phyloP scores from a whole-genome alignment of 1,284 basidiomycete species.

The Coniophora puteana region DNA sequence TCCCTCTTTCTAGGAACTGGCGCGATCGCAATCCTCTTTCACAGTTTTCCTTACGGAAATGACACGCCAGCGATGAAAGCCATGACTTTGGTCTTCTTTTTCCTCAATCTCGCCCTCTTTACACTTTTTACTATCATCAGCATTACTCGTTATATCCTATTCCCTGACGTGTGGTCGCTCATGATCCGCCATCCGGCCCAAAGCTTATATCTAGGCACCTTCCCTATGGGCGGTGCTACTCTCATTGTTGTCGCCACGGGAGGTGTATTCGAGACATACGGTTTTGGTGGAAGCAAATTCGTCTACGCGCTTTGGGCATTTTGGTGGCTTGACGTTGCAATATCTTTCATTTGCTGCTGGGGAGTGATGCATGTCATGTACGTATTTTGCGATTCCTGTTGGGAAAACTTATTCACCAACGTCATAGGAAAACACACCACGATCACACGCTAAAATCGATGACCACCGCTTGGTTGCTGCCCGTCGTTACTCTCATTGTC shows the following conservation, averaged over 20 bases:
- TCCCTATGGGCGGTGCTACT: constrained; percentile 71
- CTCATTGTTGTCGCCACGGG: constrained; percentile 50
- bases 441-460: constrained; percentile 52
- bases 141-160: constrained; percentile 50
- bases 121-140: constrained; percentile 47
- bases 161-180: constrained; percentile 51
- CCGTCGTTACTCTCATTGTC: constrained; percentile 70
- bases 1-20: constrained; percentile 44
- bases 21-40: constrained; percentile 48
- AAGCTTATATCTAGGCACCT: constrained; percentile 65
- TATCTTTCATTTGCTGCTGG: constrained; percentile 60
- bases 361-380: constrained; percentile 67
- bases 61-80: constrained; percentile 36
- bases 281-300: constrained; percentile 53
- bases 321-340: constrained; percentile 70
- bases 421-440: constrained; percentile 57
- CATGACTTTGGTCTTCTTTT: constrained; percentile 55
- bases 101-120: constrained; percentile 66
- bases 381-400: constrained; percentile 16
- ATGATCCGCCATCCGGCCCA: constrained; percentile 60
- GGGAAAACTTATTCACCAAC: constrained; percentile 8
- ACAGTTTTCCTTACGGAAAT: constrained; percentile 49
- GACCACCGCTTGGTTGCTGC: constrained; percentile 67
- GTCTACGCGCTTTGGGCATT: constrained; percentile 60
- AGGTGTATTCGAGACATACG: constrained; percentile 38